Evolutionary conservation across 176 grass and related monocot genomes (phyloP).

Genomic region (maize (Zea mays)): Zm-B73-REFERENCE-NAM-5.0 NC_050097.1:177875501-177876000

Average conservation of each 20-base stretch:
- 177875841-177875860: slow-evolving; percentile 97
- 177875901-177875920: slow-evolving; percentile 98
- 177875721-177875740: slow-evolving; percentile 86
- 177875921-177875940: slow-evolving; percentile 86
- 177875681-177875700: slow-evolving; percentile 84
- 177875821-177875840: slow-evolving; percentile 92
- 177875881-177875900: slow-evolving; percentile 88
- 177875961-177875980: slow-evolving; percentile 26
- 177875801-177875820: slow-evolving; percentile 86
- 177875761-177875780: slow-evolving; percentile 95
- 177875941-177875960: slow-evolving; percentile 98
- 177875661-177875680: slow-evolving; percentile 2
- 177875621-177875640: slow-evolving; percentile 6
- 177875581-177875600: slow-evolving; percentile 25
- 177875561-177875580: slow-evolving; percentile 96
- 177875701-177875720: slow-evolving; percentile 92
- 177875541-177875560: slow-evolving; percentile 72
- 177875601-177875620: slow-evolving; percentile 23
- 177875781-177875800: slow-evolving; percentile 87
- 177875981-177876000: neutral
- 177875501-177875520: slow-evolving; percentile 99
- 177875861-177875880: slow-evolving; percentile 96
- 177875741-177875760: slow-evolving; percentile 97
- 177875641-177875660: neutral
- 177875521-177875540: slow-evolving; percentile 89